Base-by-base conservation (phyloP, 192 early-diverging fungal genomes). In the Haplosporangium gracile region DNA sequence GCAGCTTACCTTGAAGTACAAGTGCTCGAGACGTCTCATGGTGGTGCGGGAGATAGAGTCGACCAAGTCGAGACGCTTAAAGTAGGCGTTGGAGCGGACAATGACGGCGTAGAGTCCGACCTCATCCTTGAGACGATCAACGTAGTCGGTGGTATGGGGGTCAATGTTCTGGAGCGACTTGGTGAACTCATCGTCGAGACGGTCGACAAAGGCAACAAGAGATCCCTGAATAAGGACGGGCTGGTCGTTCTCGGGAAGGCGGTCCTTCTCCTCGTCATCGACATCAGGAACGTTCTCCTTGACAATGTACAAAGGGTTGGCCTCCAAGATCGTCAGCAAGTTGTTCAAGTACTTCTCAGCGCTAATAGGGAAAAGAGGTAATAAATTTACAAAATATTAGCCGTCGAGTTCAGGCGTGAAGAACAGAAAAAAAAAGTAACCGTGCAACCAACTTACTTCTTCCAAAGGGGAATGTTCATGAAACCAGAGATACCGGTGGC, bases 141-240 rank as follows among this genome's bases (percentile, higher is more conserved):
- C 93, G 82, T 99, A 99, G 79, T 99, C 98, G 72, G 95, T 95
- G 49, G 98, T 96, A 88, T 99, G 97, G 75, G 98, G 98, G 90
- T 99, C 99, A 83, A 98, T 97, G 85, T 94, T 94, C 88, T 98
- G 98, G 60, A 99, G 93, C 38, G 97, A 96, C 89, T 96, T 96
- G 80, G 93, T 96, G 89, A 99, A 99, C 90, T 99, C 99, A 76
- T 99, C 98, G 89, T 99, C 97, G 55, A 99, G 90, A 39, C 98
- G 95, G 79, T 99, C 99, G 42, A 99, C 90, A 69, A 96, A 95
- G 57, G 96, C 92, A 70, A 95, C 90, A 72, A 99, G 90, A 51
- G 95, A 97, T 74, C 98, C 99, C 69, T 94, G 96, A 76, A 99
- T 88, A 18, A 83, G 82, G 22, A 95, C 88, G 26, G 84, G 74